Base-by-base conservation (phyloP, 2,329 filamentous ascomycete species). In the Boeremia lycopersici region DNA sequence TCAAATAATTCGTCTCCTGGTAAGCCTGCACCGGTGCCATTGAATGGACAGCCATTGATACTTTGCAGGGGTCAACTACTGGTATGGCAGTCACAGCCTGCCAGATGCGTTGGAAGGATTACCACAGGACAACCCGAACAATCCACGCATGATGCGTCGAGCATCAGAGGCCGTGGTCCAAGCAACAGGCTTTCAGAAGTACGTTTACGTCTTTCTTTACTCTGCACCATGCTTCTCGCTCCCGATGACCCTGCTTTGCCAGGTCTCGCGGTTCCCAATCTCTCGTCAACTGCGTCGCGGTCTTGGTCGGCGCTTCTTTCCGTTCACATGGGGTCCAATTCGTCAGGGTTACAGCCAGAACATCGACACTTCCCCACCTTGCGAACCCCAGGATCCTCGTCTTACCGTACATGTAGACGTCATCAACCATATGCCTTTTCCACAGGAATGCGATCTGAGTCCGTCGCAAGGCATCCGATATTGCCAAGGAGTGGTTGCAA, bases 1-100 rank as follows among this genome's bases (percentile, higher is more conserved):
- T 62, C 68, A 36, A 61, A 65, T 57, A 69, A 71, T 52, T 68
- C 70, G 44, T 68, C 69, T 55, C 67, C 70, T 56, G 68, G 71
- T 74, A 62, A 59, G 61, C 42, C 48, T 47, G 50, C 48, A 38
- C 13, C 43, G 52, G 40, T 17, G 25, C 25, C 19, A 50, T n/a
- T 31, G 34, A 41, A 17, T 41, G 45, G 23, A 44, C 33, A 41
- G 25, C 29, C 29, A 53, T 71, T 53, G 70, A 58, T 28, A 40
- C 15, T 30, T 36, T 29, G 26, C 50, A 73, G 69, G 67, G 53
- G 59, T 64, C 47, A 69, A 64, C 56, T 72, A 68, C 56, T 74
- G 70, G 70, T 70, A 70, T 68, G 65, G 67, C 61, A 71, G 58
- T 48, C 55, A 55, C 56, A 68, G 62, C 57, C 57, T 72, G 53